phyloP scores from a whole-genome alignment of 176 grass and related monocot genomes.

The Oryza coarctata region DNA sequence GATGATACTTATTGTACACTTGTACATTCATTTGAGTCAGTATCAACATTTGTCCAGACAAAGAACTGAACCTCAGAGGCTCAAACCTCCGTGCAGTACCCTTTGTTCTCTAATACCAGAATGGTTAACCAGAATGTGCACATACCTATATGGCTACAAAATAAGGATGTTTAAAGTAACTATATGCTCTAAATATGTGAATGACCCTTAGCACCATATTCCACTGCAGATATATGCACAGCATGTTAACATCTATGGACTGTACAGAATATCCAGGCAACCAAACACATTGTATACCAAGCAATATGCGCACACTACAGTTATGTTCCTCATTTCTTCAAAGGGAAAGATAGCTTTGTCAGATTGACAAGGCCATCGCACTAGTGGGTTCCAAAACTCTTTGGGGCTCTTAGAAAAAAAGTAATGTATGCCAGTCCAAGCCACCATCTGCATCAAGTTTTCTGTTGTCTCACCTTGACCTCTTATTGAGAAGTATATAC shows the following conservation, averaged over 20 bases:
- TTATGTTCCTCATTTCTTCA: constrained; percentile 15
- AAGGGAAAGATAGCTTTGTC: constrained; percentile 9
- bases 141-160: background rate
- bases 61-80: background rate
- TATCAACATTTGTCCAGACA: background rate
- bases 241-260: background rate
- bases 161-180: background rate
- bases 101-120: background rate
- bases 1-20: background rate
- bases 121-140: background rate
- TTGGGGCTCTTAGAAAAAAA: background rate
- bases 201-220: background rate
- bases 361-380: background rate
- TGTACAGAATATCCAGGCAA: constrained; percentile 3
- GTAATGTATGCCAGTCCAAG: constrained; percentile 10
- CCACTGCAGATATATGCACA: background rate
- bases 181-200: background rate
- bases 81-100: background rate
- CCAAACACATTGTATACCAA: background rate
- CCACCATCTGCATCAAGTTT: background rate
- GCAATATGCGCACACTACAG: background rate
- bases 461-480: constrained; percentile 16
- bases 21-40: background rate
- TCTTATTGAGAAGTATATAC: constrained; percentile 10
- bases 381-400: constrained; percentile 14